These are phyloP conservation scores for Ogataea thermomethanolica DNA, from an alignment of 805 yeast species.

Conservation along the genomic window DNA sequence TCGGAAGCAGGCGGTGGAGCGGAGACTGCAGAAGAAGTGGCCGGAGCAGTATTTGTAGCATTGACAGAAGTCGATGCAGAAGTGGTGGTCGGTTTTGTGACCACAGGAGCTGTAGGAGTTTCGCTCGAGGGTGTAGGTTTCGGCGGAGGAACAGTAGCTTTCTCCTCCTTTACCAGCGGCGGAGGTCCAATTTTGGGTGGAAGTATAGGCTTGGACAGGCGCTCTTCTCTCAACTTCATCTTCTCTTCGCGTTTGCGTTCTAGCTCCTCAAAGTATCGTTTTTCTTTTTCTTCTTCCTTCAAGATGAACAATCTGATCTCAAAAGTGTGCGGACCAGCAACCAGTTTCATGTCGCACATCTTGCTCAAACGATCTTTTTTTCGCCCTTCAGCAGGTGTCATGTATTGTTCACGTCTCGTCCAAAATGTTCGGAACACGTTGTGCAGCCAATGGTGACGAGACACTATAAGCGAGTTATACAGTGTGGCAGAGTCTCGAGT, in stretches of 20 bases:
- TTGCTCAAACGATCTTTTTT: slow-evolving; percentile 84
- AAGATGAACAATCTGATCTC: slow-evolving; percentile 77
- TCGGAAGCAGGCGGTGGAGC: neutral
- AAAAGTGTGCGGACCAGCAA: slow-evolving; percentile 81
- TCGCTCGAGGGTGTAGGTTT: neutral
- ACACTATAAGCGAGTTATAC: slow-evolving; percentile 66
- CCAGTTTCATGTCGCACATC: slow-evolving; percentile 68
- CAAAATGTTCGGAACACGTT: slow-evolving; percentile 76
- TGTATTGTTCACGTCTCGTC: slow-evolving; percentile 49
- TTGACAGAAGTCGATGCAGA: too few species aligned
- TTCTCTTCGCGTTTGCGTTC: slow-evolving; percentile 30
- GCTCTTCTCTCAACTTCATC: slow-evolving; percentile 34
- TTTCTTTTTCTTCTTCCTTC: slow-evolving; percentile 71
- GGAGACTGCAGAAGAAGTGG: neutral
- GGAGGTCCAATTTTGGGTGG: neutral
- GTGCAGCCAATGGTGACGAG: slow-evolving; percentile 66
- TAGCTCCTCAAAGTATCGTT: slow-evolving; percentile 32
- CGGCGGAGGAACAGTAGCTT: neutral
- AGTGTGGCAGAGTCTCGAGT: slow-evolving; percentile 71
- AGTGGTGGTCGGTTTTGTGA: too few species aligned
- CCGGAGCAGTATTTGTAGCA: too few species aligned
- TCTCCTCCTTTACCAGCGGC: neutral
- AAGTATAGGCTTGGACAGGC: slow-evolving; percentile 14
- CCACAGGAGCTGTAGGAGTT: neutral
- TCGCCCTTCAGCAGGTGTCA: slow-evolving; percentile 41